These are phyloP conservation scores for Diaporthe velutina DNA, from an alignment of 2,329 filamentous ascomycete genomes.

Conservation along the genomic window DNA sequence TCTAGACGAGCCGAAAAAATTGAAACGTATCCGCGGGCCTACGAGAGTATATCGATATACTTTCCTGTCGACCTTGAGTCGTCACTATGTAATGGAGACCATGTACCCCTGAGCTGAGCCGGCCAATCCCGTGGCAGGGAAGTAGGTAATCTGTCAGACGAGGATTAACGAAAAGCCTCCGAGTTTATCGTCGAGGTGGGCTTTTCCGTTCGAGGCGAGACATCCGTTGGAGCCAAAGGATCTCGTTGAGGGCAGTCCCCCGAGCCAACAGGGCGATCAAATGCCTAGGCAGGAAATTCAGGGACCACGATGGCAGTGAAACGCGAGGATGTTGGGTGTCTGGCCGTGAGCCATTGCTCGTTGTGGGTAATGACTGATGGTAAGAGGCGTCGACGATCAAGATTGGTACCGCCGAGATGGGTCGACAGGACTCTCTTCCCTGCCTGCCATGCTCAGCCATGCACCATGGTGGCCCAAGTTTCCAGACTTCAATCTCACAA, in stretches of 20 bases:
- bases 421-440: conserved; percentile 8
- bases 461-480: background rate
- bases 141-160: conserved; percentile 7
- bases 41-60: conserved; percentile 4
- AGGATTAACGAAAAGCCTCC: conserved; percentile 12
- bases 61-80: background rate
- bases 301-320: background rate
- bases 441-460: conserved; percentile 14
- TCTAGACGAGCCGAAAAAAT: background rate
- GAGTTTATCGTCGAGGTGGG: background rate
- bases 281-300: conserved; percentile 2
- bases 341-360: background rate
- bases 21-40: background rate
- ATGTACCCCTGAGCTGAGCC: conserved; percentile 11
- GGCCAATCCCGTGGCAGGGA: conserved; percentile 11
- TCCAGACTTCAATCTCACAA: background rate
- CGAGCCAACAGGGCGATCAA: conserved; percentile 12
- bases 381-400: background rate
- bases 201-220: conserved; percentile 14
- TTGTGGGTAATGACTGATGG: conserved; percentile 6
- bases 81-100: background rate
- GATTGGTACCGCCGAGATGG: conserved; percentile 11
- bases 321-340: background rate
- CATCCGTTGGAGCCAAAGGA: background rate
- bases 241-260: conserved; percentile 8